Conservation (phyloP, 345 rosid species). For the Schrenkiella parvula region DNA sequence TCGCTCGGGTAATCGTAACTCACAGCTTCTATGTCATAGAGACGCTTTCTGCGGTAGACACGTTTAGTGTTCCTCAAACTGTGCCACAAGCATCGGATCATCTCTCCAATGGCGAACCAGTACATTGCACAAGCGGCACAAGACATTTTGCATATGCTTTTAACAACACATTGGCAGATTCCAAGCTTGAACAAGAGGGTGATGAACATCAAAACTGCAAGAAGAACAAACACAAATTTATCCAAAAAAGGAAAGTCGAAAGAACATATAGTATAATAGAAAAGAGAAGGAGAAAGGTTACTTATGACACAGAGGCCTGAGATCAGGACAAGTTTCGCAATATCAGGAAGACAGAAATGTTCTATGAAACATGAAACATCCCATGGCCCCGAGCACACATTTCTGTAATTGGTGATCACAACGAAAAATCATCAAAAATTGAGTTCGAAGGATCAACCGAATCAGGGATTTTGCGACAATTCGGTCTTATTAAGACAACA, state of each 20-base stretch:
- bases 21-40: conserved; percentile 39
- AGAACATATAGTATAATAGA: background rate
- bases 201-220: conserved; percentile 62
- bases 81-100: conserved; percentile 48
- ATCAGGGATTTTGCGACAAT: background rate
- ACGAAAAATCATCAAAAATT: background rate
- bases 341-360: conserved; percentile 59
- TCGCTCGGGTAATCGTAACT: conserved; percentile 21
- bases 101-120: conserved; percentile 48
- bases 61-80: conserved; percentile 43
- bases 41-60: conserved; percentile 26
- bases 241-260: background rate
- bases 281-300: conserved; percentile 17
- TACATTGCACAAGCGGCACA: conserved; percentile 56
- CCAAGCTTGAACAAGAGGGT: conserved; percentile 67
- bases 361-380: conserved; percentile 69
- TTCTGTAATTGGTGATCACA: conserved; percentile 34
- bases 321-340: conserved; percentile 54
- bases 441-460: background rate
- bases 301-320: conserved; percentile 58
- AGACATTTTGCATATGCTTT: conserved; percentile 71
- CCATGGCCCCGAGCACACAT: conserved; percentile 67
- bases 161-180: conserved; percentile 61
- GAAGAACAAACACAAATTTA: background rate
- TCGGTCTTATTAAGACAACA: conserved; percentile 4